A percentile compares a stretch with the other conserved stretches of the same genome.
These are phyloP conservation scores for Fusarium sp. DNA, from an alignment of 2,329 filamentous ascomycete species.

Conservation along the genomic window DNA sequence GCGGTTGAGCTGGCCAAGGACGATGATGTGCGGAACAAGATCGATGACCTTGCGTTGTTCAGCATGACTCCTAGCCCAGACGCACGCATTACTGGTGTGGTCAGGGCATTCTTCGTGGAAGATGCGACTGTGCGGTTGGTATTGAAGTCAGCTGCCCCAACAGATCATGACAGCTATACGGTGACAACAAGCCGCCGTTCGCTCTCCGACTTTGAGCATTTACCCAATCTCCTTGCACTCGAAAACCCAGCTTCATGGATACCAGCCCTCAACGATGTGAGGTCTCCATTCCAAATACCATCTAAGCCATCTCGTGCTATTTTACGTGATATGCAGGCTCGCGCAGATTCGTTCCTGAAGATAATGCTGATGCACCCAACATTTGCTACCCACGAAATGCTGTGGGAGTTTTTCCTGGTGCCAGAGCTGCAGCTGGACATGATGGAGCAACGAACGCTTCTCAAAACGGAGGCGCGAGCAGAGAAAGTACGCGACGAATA, in stretches of 20 bases:
- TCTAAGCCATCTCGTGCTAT: constrained; percentile 90
- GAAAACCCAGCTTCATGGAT: constrained; percentile 98
- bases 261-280: constrained; percentile 79
- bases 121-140: constrained; percentile 94
- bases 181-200: constrained; percentile 95
- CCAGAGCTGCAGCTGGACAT: constrained; percentile 91
- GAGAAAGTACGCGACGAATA: constrained; percentile 93
- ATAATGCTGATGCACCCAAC: constrained; percentile 90
- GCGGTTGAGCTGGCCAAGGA: constrained; percentile 98
- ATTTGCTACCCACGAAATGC: constrained; percentile 93
- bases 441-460: constrained; percentile 87
- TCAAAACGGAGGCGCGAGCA: constrained; percentile 84
- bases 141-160: constrained; percentile 91
- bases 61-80: constrained; percentile 78
- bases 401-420: constrained; percentile 99
- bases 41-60: constrained; percentile 92
- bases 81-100: constrained; percentile 89
- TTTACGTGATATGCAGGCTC: constrained; percentile 86
- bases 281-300: constrained; percentile 92
- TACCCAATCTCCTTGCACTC: constrained; percentile 83
- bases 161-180: constrained; percentile 84
- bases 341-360: constrained; percentile 88
- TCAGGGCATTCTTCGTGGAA: constrained; percentile 96
- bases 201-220: constrained; percentile 89
- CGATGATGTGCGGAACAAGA: constrained; percentile 95